Evolutionary conservation across 1,284 basidiomycete genomes (phyloP), one percentile per base, ranked within the genome.

Genomic region (Pseudozyma tsukubaensis): DNA sequence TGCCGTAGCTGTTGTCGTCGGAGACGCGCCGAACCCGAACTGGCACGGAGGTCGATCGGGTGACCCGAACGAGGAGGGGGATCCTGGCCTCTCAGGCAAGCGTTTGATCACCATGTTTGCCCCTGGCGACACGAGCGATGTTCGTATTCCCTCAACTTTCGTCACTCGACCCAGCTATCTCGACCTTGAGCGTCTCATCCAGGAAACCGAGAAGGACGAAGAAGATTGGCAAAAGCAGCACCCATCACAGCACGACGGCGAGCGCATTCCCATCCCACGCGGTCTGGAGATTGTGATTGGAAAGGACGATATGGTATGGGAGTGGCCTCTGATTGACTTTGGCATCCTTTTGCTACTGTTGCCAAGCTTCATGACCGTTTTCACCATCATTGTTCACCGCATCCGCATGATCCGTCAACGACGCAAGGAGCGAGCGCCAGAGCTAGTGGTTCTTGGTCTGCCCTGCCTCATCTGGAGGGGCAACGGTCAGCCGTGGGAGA

Each of bases 51-150:
- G 71, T 4, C 56, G 50, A n/a, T 58, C 63, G 2, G 64, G 70
- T 56, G 63, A 76, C n/a, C 73, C 76, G 3, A 70, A 70, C 48
- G 76, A 77, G 19, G 73, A 71, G 29, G 77, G 71, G 9, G 79
- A 82, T 40, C 68, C 67, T 1, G 78, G 78, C 8, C 58, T 69
- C 10, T 68, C 62, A 18, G 76, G 71, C 43, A 73, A 72, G 39
- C 78, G 80, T 0, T 80, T 83, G 19, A 67, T 83, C 35, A 83
- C 81, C 43, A 84, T 84, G 83, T 79, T 70, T 51, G 77, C 81
- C 0, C 71, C 78, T 1, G 78, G 78, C 29, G 82, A 83, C 62
- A 77, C 81, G 6, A 64, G 65, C 45, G 83, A 84, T 42, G 72
- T 84, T 42, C 54, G 40, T 18, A 82, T 84, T 40, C 83, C 83